Evolutionary conservation across 176 grass and related monocot genomes (phyloP), one percentile per base, ranked within the genome.

Genomic region (Juncus effusus): DNA sequence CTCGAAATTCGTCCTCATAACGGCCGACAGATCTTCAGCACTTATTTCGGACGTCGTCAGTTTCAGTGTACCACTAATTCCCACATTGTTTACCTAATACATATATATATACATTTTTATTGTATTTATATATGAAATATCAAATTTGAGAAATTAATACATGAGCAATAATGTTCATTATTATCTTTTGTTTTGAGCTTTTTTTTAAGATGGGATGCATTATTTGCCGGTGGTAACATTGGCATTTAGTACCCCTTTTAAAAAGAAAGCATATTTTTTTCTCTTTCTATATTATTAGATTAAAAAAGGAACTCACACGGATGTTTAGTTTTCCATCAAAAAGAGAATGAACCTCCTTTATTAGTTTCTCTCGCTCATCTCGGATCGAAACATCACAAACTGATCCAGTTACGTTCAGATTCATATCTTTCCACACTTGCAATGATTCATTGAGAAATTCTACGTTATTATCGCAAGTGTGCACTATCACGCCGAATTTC

Each of bases 401-500:
- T 42, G 54, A n/a, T 6, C 69, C 69, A 35, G 54, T 72, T 40
- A 72, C 53, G 7, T 36, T 53, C 13, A 59, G 35, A 72, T 59
- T 72, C 40, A 3, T 7, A 1, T 3, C 10, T 72, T 12, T 11
- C 54, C 68, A 72, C 57, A 57, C 53, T 42, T 72, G 38, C 12
- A 72, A 8, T 47, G 51, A 36, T 12, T 11, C 12, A 3, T 51
- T 71, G 51, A 71, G 12, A 59, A 56, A 6, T 70, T 41, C 52
- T 12, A 42, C 38, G 28, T 40, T 42, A 16, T 45, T 66, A 56
- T 52, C 14, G n/a, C 67, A 71, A 11, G 67, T 71, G 67, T 71
- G 67, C 41, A 71, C 67, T 71, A 38, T 42, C 12, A 28, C 67
- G 10, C 67, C 67, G 56, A 71, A 71, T 71, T 54, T 54, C 39